Conservation (phyloP, 495 filamentous ascomycete species). For the Podospora pseudopauciseta region DNA sequence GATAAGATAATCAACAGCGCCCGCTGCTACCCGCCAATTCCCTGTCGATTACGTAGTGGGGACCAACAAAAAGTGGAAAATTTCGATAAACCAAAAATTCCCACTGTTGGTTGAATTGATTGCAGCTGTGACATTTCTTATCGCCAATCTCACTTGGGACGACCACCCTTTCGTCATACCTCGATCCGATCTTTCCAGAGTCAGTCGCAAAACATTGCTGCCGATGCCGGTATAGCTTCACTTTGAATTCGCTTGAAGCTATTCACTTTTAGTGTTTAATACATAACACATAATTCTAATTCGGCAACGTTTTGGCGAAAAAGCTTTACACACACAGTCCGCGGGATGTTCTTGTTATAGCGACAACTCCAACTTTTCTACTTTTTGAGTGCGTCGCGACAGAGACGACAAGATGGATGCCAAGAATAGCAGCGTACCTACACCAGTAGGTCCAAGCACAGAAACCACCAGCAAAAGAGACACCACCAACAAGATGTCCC, state of each 20-base stretch:
- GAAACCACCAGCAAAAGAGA: conserved; percentile 21
- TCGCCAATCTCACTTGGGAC: not conserved
- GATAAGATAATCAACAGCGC: conserved; percentile 7
- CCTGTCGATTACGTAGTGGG: conserved; percentile 5
- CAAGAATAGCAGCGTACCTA: conserved; percentile 9
- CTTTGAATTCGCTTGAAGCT: conserved; percentile 5
- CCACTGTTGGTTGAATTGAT: not conserved
- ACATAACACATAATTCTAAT: not conserved
- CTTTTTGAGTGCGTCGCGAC: not conserved
- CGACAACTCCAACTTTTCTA: not conserved
- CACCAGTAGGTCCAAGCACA: conserved; percentile 14
- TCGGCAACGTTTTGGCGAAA: not conserved
- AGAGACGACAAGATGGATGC: conserved; percentile 3
- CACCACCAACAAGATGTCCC: conserved; percentile 18
- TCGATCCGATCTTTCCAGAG: not conserved
- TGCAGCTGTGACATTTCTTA: not conserved
- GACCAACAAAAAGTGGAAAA: not conserved
- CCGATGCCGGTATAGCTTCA: conserved; percentile 1
- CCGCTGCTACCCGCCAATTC: conserved; percentile 7
- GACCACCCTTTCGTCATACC: not conserved
- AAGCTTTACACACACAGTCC: not conserved
- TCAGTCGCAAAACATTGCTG: not conserved
- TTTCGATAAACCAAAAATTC: not conserved
- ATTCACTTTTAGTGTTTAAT: not conserved
- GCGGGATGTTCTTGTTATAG: conserved; percentile 28